Percentiles rank a stretch among this genome's conserved stretches.
These are phyloP conservation scores for Botrytis byssoidea DNA, from an alignment of 2,329 filamentous ascomycete genomes.

Conservation along the genomic window DNA sequence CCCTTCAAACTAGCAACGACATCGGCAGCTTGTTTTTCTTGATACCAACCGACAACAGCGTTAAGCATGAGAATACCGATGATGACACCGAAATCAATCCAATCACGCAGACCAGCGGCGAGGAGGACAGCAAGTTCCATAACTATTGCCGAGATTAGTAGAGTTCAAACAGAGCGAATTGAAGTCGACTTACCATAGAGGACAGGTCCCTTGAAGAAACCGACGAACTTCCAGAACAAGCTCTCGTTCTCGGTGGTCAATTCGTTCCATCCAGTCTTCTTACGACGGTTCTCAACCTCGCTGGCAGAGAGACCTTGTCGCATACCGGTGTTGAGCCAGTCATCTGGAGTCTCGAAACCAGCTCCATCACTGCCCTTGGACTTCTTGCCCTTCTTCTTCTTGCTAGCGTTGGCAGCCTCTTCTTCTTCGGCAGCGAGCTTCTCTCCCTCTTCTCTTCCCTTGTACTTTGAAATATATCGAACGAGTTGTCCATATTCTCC, in stretches of 20 bases:
- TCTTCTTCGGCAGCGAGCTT: slow-evolving; percentile 45
- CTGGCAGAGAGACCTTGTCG: slow-evolving; percentile 56
- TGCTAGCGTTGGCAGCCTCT: slow-evolving; percentile 41
- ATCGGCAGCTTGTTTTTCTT: slow-evolving; percentile 77
- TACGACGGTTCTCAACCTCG: slow-evolving; percentile 64
- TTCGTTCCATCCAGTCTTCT: slow-evolving; percentile 69
- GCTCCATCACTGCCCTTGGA: slow-evolving; percentile 41
- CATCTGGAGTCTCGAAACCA: slow-evolving; percentile 51
- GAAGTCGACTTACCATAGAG: slow-evolving; percentile 63
- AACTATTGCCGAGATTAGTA: slow-evolving; percentile 46
- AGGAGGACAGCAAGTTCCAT: slow-evolving; percentile 76
- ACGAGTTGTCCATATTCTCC: slow-evolving; percentile 66
- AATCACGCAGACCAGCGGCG: slow-evolving; percentile 71
- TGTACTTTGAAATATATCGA: slow-evolving; percentile 66
- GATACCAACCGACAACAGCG: slow-evolving; percentile 75
- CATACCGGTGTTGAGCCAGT: slow-evolving; percentile 69
- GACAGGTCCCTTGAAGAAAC: slow-evolving; percentile 74
- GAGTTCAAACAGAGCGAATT: neutral
- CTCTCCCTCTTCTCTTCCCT: slow-evolving; percentile 54
- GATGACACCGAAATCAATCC: slow-evolving; percentile 77
- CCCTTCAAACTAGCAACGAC: slow-evolving; percentile 68
- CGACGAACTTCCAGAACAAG: slow-evolving; percentile 70
- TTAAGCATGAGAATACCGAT: slow-evolving; percentile 73
- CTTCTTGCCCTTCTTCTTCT: slow-evolving; percentile 53
- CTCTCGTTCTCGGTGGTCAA: slow-evolving; percentile 73